A percentile compares a stretch with the other conserved stretches of the same genome.
Conservation (phyloP, 169 alveolate species). For the Perkinsus olseni region DNA sequence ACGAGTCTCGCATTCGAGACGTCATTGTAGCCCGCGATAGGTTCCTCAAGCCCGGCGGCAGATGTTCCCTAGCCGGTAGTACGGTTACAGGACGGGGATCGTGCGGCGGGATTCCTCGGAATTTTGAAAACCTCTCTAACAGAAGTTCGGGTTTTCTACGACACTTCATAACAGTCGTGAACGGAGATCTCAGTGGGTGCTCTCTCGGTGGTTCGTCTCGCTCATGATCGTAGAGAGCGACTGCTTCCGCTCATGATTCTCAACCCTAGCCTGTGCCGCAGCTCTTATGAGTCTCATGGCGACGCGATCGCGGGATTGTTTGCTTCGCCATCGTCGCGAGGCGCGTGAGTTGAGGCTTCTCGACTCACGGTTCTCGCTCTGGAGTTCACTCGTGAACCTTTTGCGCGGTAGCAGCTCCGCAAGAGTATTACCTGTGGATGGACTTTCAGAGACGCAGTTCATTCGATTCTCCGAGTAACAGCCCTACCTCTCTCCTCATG, state of each 20-base stretch:
- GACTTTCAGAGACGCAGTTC: not conserved
- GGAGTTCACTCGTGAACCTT: not conserved
- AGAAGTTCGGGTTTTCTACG: not conserved
- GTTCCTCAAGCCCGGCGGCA: slow-evolving; percentile 49
- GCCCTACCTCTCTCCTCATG: not conserved
- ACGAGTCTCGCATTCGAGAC: slow-evolving; percentile 56
- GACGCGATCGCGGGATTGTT: too few species aligned
- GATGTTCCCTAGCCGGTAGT: slow-evolving; percentile 46
- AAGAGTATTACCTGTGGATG: not conserved
- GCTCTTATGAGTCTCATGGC: too few species aligned
- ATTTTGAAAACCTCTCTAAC: not conserved
- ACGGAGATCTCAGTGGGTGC: too few species aligned
- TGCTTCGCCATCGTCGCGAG: too few species aligned
- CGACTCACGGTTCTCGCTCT: not conserved
- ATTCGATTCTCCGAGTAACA: not conserved
- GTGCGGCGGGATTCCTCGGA: not conserved
- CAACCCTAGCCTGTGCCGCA: too few species aligned
- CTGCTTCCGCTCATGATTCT: too few species aligned
- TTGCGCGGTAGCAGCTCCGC: not conserved
- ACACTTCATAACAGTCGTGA: too few species aligned
- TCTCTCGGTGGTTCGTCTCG: too few species aligned
- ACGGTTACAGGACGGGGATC: not conserved
- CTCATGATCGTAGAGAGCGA: too few species aligned
- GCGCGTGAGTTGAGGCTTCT: too few species aligned
- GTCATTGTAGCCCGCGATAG: slow-evolving; percentile 51